Conservation (phyloP, 2,329 filamentous ascomycete species). For the Diaporthe amygdali region DNA sequence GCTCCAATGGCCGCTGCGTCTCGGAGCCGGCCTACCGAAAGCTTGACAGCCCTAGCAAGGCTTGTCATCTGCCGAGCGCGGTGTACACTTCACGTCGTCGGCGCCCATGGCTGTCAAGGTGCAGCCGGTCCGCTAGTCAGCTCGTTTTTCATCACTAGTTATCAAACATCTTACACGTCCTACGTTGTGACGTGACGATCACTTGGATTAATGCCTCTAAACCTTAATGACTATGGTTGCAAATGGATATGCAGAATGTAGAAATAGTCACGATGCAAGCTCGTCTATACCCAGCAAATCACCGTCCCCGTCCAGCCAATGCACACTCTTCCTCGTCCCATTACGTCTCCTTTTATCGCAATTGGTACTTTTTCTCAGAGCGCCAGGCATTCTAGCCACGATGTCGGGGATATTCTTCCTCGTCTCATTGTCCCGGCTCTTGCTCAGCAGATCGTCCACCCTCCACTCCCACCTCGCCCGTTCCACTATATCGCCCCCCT, state of each 20-base stretch:
- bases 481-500: constrained; percentile 40
- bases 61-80: neutral
- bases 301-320: constrained; percentile 10
- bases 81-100: neutral
- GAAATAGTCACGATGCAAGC: neutral
- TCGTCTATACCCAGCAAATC: neutral
- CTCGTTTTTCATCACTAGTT: too few relatives aligned
- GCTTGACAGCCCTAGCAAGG: neutral
- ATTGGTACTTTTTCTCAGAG: constrained; percentile 16
- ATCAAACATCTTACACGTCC: too few relatives aligned
- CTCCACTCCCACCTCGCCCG: constrained; percentile 38
- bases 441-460: constrained; percentile 27
- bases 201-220: too few relatives aligned
- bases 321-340: constrained; percentile 10
- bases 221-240: neutral
- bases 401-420: constrained; percentile 24
- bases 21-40: neutral
- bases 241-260: neutral
- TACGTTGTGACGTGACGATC: too few relatives aligned
- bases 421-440: neutral
- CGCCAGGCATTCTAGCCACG: constrained; percentile 24
- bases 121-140: too few relatives aligned
- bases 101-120: neutral
- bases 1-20: neutral
- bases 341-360: neutral